A percentile compares a stretch with the other conserved stretches of the same genome.
Evolutionary conservation across 192 early-diverging fungal species (phyloP).

Genomic region (Thamnidium elegans): DNA sequence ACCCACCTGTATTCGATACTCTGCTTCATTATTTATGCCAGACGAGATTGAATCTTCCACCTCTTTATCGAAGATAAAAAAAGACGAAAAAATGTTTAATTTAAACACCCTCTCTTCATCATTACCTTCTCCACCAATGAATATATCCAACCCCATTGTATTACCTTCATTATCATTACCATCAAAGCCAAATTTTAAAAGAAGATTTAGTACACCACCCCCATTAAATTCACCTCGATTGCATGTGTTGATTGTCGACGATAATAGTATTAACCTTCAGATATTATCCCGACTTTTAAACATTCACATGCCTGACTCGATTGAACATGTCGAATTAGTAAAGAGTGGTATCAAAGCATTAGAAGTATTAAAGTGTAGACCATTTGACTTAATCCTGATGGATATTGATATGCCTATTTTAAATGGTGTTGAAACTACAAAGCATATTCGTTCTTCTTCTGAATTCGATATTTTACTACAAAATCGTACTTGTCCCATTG

Average conservation of each 20-base stretch:
- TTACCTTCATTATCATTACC: constrained; percentile 16
- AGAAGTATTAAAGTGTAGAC: constrained; percentile 37
- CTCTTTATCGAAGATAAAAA: background rate
- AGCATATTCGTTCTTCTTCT: constrained; percentile 43
- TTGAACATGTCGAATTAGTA: constrained; percentile 43
- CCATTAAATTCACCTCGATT: background rate
- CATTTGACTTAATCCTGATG: constrained; percentile 61
- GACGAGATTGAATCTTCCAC: background rate
- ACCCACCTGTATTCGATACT: constrained; percentile 1
- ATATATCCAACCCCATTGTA: background rate
- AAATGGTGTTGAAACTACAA: constrained; percentile 59
- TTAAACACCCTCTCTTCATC: constrained; percentile 10
- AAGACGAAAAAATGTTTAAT: background rate
- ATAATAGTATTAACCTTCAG: constrained; percentile 64
- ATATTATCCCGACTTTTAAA: constrained; percentile 56
- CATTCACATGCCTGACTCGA: constrained; percentile 47
- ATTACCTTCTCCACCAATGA: constrained; percentile 10
- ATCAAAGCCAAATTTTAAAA: background rate
- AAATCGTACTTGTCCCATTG: constrained; percentile 58
- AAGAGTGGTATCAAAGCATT: constrained; percentile 52
- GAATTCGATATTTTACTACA: constrained; percentile 38
- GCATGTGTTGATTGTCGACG: constrained; percentile 58
- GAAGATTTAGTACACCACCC: constrained; percentile 14
- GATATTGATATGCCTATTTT: constrained; percentile 71
- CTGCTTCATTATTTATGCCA: constrained; percentile 2